Base-by-base conservation (phyloP, 2,329 filamentous ascomycete species). In the Pestalotiopsis fici region DNA sequence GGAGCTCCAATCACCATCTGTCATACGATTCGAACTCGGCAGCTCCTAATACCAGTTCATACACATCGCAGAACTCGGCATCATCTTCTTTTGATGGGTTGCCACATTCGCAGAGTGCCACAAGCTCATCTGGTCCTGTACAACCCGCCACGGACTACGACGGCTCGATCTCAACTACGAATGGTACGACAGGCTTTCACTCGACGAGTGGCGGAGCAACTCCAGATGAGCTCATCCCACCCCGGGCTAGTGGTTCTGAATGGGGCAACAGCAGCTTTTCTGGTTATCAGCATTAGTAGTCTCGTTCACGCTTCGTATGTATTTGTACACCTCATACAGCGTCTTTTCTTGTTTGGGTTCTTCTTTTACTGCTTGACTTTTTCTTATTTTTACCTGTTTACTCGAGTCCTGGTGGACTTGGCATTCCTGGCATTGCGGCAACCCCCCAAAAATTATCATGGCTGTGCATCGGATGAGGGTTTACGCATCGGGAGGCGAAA, bases 11-110 rank as follows among this genome's bases (percentile, higher is more conserved):
- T 43, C 62, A 64, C 12, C 62, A 64, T 13, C 18, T 43, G 15
- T 23, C 21, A 11, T 62, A 62, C 59, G 59, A 62, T 62, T 62
- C 59, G 37, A 62, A 35, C 37, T 62, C 59, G 21, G 59, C 59
- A 5, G 35, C 59, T 43, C 37, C 35, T 11, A 62, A 62, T 37
- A 62, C 23, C 25, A 47, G 15, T 6, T 28, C 59, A 4, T 62
- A 62, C 21, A 25, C 35, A 9, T 62, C 59, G 3, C 59, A 62
- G 35, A 50, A 62, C 23, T 50, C 35, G n/a, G 59, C 35, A 11
- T 43, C 59, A 15, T 62, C 59, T 43, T 62, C 59, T 7, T 62
- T 62, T n/a, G 39, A 50, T 47, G 59, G 25, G 9, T 21, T 62
- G 59, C 59, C 59, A 23, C 59, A 62, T 18, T n/a, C 57, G 59